A percentile compares a stretch with the other conserved stretches of the same genome.
Evolutionary conservation across 371 early-diverging fungal species (phyloP).

Genomic region (Rhizopus stolonifer): DNA sequence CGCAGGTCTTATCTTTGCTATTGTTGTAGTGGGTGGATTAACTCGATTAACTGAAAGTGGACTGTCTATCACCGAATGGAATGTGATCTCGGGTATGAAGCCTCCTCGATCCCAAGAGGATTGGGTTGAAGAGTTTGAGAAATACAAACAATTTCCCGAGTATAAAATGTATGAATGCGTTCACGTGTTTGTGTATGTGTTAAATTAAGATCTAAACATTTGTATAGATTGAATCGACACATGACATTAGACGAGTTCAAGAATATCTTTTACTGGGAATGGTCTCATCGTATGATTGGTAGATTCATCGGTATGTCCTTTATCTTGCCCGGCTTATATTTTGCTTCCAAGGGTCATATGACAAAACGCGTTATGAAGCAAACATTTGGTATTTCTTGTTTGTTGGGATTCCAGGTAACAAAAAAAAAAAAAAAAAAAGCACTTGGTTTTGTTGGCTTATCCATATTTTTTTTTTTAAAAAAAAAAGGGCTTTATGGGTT

Average conservation of each 20-base stretch:
- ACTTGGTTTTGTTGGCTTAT: neutral
- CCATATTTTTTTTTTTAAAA: neutral
- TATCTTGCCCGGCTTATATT: conserved; percentile 84
- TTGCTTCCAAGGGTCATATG: conserved; percentile 80
- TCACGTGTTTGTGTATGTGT: neutral
- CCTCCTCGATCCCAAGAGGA: conserved; percentile 85
- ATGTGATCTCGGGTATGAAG: conserved; percentile 89
- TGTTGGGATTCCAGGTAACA: conserved; percentile 83
- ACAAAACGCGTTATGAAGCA: conserved; percentile 65
- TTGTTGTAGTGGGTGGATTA: conserved; percentile 94
- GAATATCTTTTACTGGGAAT: conserved; percentile 95
- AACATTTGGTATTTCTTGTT: conserved; percentile 68
- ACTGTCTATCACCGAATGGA: conserved; percentile 96
- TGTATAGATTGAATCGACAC: conserved; percentile 78
- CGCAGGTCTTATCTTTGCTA: conserved; percentile 87
- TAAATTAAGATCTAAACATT: neutral
- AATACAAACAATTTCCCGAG: conserved; percentile 97
- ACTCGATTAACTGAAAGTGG: conserved; percentile 96
- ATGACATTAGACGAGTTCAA: conserved; percentile 94
- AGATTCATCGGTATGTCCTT: conserved; percentile 90
- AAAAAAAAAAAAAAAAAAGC: neutral
- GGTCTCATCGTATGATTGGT: conserved; percentile 94
- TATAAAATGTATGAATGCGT: conserved; percentile 77
- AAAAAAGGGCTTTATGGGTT: conserved; percentile 85
- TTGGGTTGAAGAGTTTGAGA: conserved; percentile 93